Conservation (phyloP, 2,329 filamentous ascomycete species). For the Clarireedia monteithiana region DNA sequence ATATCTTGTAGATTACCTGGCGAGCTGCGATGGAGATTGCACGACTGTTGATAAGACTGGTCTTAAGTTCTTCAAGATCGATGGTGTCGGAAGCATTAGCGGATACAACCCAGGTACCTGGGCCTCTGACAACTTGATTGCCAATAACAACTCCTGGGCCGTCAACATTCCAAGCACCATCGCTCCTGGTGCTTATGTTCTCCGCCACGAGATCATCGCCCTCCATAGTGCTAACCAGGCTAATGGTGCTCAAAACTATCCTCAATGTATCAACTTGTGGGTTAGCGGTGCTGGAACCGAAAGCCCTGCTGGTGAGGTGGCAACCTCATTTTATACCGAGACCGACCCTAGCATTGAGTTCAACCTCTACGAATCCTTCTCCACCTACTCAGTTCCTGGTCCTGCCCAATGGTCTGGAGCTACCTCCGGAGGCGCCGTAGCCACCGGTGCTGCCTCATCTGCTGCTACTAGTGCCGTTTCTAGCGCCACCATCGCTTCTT, state of each 20-base stretch:
- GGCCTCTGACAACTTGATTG: constrained; percentile 41
- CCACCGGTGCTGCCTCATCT: background rate
- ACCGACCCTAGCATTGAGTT: constrained; percentile 36
- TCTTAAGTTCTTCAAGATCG: constrained; percentile 38
- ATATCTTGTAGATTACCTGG: constrained; percentile 21
- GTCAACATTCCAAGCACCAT: constrained; percentile 37
- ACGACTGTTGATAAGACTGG: constrained; percentile 32
- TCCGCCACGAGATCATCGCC: constrained; percentile 37
- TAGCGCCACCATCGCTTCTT: background rate
- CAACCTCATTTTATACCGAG: constrained; percentile 34
- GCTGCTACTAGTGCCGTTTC: background rate
- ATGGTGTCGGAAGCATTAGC: constrained; percentile 31
- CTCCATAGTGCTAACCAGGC: constrained; percentile 24
- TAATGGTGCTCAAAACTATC: constrained; percentile 42
- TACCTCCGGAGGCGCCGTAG: background rate
- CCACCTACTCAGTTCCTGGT: constrained; percentile 30
- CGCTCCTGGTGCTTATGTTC: constrained; percentile 39
- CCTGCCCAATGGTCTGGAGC: constrained; percentile 18
- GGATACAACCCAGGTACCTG: constrained; percentile 32
- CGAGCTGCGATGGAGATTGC: constrained; percentile 32
- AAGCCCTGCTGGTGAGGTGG: constrained; percentile 27
- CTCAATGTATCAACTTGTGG: constrained; percentile 43
- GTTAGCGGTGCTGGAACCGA: constrained; percentile 37
- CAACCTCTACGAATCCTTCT: constrained; percentile 31
- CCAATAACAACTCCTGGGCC: constrained; percentile 45